Evolutionary conservation across 192 early-diverging fungal genomes (phyloP).

Genomic region (Allomyces macrogynus): DNA sequence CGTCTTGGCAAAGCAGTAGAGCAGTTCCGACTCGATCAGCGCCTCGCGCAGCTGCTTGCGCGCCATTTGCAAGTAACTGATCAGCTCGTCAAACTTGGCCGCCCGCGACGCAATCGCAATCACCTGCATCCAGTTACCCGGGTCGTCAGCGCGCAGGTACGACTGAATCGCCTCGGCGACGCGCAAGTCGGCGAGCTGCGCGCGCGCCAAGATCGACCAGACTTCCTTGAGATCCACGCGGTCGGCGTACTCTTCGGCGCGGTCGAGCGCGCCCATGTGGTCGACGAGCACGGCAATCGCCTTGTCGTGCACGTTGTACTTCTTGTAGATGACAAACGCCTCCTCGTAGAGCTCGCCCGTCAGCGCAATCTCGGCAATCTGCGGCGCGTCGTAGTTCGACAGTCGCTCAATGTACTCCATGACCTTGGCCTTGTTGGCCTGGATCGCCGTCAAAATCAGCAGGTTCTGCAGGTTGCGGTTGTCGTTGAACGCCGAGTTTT

Average conservation of each 20-base stretch:
- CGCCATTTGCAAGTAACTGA: slow-evolving; percentile 90
- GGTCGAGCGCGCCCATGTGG: slow-evolving; percentile 79
- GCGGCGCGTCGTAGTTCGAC: slow-evolving; percentile 89
- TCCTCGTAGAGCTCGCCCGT: slow-evolving; percentile 79
- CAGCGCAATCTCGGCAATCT: slow-evolving; percentile 91
- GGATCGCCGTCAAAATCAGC: slow-evolving; percentile 90
- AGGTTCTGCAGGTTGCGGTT: slow-evolving; percentile 94
- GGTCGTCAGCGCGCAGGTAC: slow-evolving; percentile 89
- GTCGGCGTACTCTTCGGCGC: slow-evolving; percentile 92
- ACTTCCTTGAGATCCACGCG: slow-evolving; percentile 72
- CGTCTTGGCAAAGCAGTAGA: slow-evolving; percentile 93
- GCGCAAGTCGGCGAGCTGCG: slow-evolving; percentile 72
- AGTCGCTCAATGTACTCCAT: slow-evolving; percentile 92
- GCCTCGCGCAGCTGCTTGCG: slow-evolving; percentile 88
- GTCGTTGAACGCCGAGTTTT: slow-evolving; percentile 77
- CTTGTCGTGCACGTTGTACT: slow-evolving; percentile 68
- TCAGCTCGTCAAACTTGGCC: slow-evolving; percentile 83
- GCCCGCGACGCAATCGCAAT: slow-evolving; percentile 60
- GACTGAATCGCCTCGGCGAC: slow-evolving; percentile 95
- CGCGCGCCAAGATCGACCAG: slow-evolving; percentile 88
- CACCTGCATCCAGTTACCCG: slow-evolving; percentile 71
- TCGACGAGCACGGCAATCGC: slow-evolving; percentile 84
- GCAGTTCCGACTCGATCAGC: slow-evolving; percentile 79
- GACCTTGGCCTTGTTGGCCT: slow-evolving; percentile 75
- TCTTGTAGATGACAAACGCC: slow-evolving; percentile 90